Base-by-base conservation (phyloP, 805 yeast genomes). In the Sugiyamaella lignohabitans region DNA sequence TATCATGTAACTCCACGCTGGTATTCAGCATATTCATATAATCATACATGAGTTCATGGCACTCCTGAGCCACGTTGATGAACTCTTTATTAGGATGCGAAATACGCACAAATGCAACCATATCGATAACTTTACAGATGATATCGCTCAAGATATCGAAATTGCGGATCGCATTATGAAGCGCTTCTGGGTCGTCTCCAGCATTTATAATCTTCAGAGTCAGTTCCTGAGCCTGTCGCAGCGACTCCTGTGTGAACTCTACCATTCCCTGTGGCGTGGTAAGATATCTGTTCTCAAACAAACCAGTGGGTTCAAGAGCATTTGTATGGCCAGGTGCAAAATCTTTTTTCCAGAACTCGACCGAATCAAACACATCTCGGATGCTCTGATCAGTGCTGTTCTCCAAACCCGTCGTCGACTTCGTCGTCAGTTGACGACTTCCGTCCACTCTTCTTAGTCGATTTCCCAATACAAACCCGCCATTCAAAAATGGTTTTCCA, bases 11-110 rank as follows among this genome's bases (percentile, higher is more conserved):
- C 32, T 76, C 82, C 14, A 80, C 84, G 46, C 87, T 82, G 1
- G 98, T 89, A 63, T 93, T 93, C 39, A 93, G 70, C 45, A 83
- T 75, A 64, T 88, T 93, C 98, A 93, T 93, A 64, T 82, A 89
- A 59, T 88, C 95, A 64, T 83, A 91, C 84, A 91, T 78, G 53
- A 79, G 71, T 56, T 87, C 94, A 60, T 91, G 96, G 32, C 93
- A 84, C 38, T 76, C 73, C 59, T 91, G 95, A 1, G 98, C 96
- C 1, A 88, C 89, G 35, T 72, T 72, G 8, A 84, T 73, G 73
- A 86, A 87, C 16, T 69, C 64, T 42, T 69, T 69, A 53, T 81
- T 76, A 1, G 98, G 97, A 61, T 91, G 98, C 1, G 83, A 80
- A 20, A 87, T 88, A 40, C 98, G 70, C 23, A 93, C 79, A 66